A percentile compares a stretch with the other conserved stretches of the same genome.
Evolutionary conservation across 2,329 filamentous ascomycete genomes (phyloP).

Genomic region (Exophiala sp.): DNA sequence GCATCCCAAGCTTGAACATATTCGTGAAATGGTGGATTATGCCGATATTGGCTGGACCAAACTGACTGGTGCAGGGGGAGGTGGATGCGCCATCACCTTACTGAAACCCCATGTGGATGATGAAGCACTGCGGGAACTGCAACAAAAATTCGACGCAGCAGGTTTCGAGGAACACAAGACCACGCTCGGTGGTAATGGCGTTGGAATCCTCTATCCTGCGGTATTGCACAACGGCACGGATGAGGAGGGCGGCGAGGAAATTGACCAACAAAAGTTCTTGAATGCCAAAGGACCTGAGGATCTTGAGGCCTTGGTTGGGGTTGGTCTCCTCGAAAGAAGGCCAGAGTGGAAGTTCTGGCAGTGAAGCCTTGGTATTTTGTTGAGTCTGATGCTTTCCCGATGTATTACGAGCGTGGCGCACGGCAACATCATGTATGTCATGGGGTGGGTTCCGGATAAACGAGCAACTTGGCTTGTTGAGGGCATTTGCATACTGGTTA

Average conservation of each 20-base stretch:
- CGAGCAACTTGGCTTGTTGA: too few relatives aligned
- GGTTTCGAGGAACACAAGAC: slow-evolving; percentile 83
- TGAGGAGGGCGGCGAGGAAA: slow-evolving; percentile 81
- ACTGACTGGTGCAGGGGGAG: slow-evolving; percentile 89
- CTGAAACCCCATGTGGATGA: slow-evolving; percentile 60
- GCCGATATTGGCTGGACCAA: slow-evolving; percentile 94
- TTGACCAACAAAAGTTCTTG: slow-evolving; percentile 82
- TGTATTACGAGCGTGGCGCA: slow-evolving; percentile 23
- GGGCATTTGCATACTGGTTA: too few relatives aligned
- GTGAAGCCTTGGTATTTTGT: slow-evolving; percentile 22
- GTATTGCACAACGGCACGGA: slow-evolving; percentile 79
- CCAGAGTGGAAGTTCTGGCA: slow-evolving; percentile 87
- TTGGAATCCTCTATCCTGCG: slow-evolving; percentile 90
- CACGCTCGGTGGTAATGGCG: slow-evolving; percentile 84
- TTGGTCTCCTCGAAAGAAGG: slow-evolving; percentile 61
- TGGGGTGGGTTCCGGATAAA: too few relatives aligned
- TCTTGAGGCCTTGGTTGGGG: slow-evolving; percentile 80
- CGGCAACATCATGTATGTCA: slow-evolving; percentile 7
- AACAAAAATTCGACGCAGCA: slow-evolving; percentile 59
- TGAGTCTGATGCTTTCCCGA: background rate
- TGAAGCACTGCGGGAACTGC: slow-evolving; percentile 56
- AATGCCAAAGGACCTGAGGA: slow-evolving; percentile 77
- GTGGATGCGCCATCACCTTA: slow-evolving; percentile 90
- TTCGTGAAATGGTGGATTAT: slow-evolving; percentile 85
- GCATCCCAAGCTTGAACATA: slow-evolving; percentile 83